Base-by-base conservation (phyloP, 2,329 filamentous ascomycete species). In the Lachnellula suecica region DNA sequence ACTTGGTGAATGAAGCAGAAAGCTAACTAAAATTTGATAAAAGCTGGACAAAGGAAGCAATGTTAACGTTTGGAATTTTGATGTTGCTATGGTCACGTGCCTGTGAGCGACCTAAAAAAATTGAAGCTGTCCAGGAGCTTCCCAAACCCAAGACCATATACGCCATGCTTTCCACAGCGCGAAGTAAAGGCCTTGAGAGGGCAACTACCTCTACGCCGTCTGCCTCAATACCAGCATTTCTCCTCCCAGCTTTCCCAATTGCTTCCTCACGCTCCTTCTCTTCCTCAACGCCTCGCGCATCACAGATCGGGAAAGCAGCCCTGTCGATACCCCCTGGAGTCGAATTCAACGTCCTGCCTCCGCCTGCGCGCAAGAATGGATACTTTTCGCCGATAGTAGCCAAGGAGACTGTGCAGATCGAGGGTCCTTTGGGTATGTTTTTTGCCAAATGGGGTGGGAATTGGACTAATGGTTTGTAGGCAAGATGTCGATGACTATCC, bases 271-370 rank as follows among this genome's bases (percentile, higher is more conserved):
- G 79, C 66, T 73, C 74, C 57, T 97, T 97, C 76, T 92, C 89
- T 51, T 85, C 84, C 38, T 87, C 89, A 40, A 68, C 83, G 48
- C 72, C 73, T 67, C 78, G 79, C 62, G 73, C 78, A 52, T 97
- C 93, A 41, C 94, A 97, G 78, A 87, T 99, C 57, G 94, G 94
- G 63, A 81, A 84, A 63, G 88, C 88, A 54, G 82, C 89, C 22
- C 81, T 96, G 48, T 85, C 89, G 49, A 79, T 96, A 27, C 93
- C 93, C 1, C 86, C 89, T 0, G 89, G 90, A 58, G 94, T 99
- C 52, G 87, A 87, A 47, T 78, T 99, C 38, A 74, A 82, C 10
- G 74, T 92, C 52, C 80, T 88, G 55, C 81, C 91, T 54, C 81
- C 85, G 6, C 38, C 56, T 15, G 44, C 46, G 24, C 46, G 34